Conservation (phyloP, 129 eudicot genomes). For the Artemisia annua region DNA sequence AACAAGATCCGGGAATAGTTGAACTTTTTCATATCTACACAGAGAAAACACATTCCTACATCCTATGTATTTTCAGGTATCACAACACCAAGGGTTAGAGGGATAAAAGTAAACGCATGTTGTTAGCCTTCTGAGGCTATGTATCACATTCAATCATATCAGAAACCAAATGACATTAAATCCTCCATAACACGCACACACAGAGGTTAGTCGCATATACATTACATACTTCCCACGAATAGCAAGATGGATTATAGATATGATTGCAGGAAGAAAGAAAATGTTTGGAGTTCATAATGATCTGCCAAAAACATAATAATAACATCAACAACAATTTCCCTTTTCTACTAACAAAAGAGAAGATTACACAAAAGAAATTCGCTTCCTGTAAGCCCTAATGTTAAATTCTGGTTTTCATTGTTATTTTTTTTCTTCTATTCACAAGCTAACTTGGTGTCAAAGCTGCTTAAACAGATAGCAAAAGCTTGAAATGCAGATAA, state of each 20-base stretch:
- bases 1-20: too few species aligned
- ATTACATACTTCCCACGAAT: neutral
- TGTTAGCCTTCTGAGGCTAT: too few species aligned
- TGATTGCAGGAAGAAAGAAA: slow-evolving; percentile 9
- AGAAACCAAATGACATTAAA: too few species aligned
- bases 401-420: slow-evolving; percentile 1
- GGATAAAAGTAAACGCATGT: too few species aligned
- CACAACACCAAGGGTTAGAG: too few species aligned
- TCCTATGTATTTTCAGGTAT: too few species aligned
- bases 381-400: slow-evolving; percentile 20
- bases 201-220: too few species aligned
- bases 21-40: too few species aligned
- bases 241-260: neutral
- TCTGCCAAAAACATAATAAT: slow-evolving; percentile 28
- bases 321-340: slow-evolving; percentile 29
- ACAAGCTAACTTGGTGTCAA: slow-evolving; percentile 94
- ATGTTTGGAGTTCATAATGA: slow-evolving; percentile 17
- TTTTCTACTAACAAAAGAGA: slow-evolving; percentile 20
- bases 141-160: too few species aligned
- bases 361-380: slow-evolving; percentile 20
- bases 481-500: slow-evolving; percentile 95
- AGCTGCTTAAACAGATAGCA: slow-evolving; percentile 90
- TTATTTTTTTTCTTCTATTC: slow-evolving; percentile 46
- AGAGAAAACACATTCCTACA: too few species aligned
- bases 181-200: too few species aligned